A percentile compares a stretch with the other conserved stretches of the same genome.
Evolutionary conservation across 805 yeast species (phyloP).

Genomic region (Candida broadrunensis): DNA sequence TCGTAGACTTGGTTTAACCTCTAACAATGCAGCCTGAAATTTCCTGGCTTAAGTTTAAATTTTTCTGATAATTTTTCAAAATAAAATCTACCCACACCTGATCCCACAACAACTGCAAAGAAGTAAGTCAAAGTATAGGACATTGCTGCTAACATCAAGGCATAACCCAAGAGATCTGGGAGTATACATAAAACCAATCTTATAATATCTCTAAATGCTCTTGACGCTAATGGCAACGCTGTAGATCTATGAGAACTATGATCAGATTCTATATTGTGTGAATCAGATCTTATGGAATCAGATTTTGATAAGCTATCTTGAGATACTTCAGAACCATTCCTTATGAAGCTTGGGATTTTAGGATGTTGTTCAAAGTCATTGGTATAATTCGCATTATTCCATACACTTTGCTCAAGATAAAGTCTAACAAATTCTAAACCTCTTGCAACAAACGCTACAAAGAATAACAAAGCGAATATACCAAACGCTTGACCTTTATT

Average conservation of each 20-base stretch:
- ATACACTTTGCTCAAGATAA: constrained; percentile 67
- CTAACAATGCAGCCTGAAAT: constrained; percentile 1
- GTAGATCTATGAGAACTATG: constrained; percentile 5
- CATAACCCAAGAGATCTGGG: constrained; percentile 66
- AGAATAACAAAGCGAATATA: constrained; percentile 60
- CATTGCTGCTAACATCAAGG: constrained; percentile 79
- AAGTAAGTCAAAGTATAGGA: constrained; percentile 62
- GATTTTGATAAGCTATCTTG: constrained; percentile 1
- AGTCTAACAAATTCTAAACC: constrained; percentile 57
- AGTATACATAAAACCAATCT: constrained; percentile 55
- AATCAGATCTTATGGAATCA: neutral
- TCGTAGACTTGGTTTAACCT: too few species aligned
- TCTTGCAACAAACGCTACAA: constrained; percentile 55
- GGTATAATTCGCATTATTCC: constrained; percentile 39
- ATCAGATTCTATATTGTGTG: constrained; percentile 3
- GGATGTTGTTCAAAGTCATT: constrained; percentile 7
- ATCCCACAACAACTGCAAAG: constrained; percentile 70
- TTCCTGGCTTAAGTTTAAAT: constrained; percentile 14
- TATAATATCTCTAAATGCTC: constrained; percentile 48
- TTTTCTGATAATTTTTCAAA: constrained; percentile 56
- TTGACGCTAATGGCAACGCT: constrained; percentile 14
- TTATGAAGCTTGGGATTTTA: neutral
- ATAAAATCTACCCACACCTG: constrained; percentile 66
- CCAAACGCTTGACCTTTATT: constrained; percentile 68
- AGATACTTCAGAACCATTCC: neutral